Evolutionary conservation across 225 moss, liverwort and hornwort species (phyloP), one percentile per base, ranked within the genome.

Genomic region (Takakia lepidozioides): DNA sequence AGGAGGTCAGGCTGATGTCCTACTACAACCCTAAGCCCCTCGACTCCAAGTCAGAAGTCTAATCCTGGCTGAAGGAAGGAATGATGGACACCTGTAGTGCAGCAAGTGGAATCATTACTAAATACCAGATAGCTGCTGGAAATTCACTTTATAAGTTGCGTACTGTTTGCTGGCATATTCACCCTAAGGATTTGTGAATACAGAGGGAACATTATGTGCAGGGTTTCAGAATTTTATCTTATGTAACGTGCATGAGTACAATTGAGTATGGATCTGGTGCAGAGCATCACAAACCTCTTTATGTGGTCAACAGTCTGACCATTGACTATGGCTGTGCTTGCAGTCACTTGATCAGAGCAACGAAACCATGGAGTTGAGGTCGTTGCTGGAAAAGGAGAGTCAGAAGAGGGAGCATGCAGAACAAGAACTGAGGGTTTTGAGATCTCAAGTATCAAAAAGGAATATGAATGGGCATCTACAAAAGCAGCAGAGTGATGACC

Each of bases 401-500:
- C 72, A 69, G 65, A 78, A 65, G 24, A 64, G 78, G 32, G 78
- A 73, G 51, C 78, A 69, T 54, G 36, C 68, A 27, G 78, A 78
- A 25, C 78, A 78, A 38, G 78, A 78, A 47, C 61, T 78, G 23
- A 45, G 68, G 46, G 51, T 46, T 10, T 29, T 61, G 22, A 68
- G 61, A 46, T 53, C 55, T 0, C 57, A 65, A 39, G 51, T 63
- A 51, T 72, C 68, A 1, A 78, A 68, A 43, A 45, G 68, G 47
- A 57, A 48, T 36, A 46, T 54, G 3, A 78, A 78, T 55, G 77
- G 77, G 28, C 67, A 39, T 49, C 48, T 72, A 30, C 57, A 60
- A 3, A 56, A 68, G 51, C 71, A 66, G 51, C 80, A 81, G 55
- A 68, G 80, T 29, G 80, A 81, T 52, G 80, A 81, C 36, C 71